Evolutionary conservation across 108 stramenopile species (phyloP).

Genomic region (Cyclotella kingstonii): DNA sequence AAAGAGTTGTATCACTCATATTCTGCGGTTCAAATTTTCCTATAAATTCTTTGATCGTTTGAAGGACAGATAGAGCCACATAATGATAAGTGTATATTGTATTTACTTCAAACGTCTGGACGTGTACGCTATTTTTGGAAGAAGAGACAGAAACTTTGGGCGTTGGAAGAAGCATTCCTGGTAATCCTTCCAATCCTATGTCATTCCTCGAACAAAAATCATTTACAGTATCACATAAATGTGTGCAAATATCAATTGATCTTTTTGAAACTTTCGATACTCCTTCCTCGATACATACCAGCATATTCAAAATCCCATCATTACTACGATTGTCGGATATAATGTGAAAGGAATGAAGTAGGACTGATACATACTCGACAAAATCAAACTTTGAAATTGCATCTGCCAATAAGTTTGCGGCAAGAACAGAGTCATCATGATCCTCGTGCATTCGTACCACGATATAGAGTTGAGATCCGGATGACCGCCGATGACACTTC

Average conservation of each 20-base stretch:
- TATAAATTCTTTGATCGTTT: conserved; percentile 17
- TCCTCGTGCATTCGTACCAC: background rate
- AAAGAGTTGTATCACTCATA: conserved; percentile 11
- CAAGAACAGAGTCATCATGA: background rate
- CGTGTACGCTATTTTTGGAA: background rate
- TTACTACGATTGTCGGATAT: too few species aligned
- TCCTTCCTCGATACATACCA: background rate
- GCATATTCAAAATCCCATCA: too few species aligned
- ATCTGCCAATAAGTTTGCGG: background rate
- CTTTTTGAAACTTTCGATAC: background rate
- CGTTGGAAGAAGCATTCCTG: conserved; percentile 40
- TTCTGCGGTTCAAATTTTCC: background rate
- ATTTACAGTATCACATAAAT: conserved; percentile 1
- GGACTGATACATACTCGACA: conserved; percentile 41
- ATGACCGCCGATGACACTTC: conserved; percentile 24
- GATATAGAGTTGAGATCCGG: conserved; percentile 38
- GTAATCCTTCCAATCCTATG: conserved; percentile 34
- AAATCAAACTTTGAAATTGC: conserved; percentile 17
- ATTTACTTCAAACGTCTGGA: conserved; percentile 31
- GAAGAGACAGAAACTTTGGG: conserved; percentile 8
- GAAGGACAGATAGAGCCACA: conserved; percentile 31
- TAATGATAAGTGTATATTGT: conserved; percentile 39
- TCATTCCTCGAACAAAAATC: conserved; percentile 1
- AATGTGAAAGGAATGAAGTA: conserved; percentile 13
- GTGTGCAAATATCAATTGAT: background rate